Base-by-base conservation (phyloP, 345 rosid genomes). In the Eucalyptus rudis region DNA sequence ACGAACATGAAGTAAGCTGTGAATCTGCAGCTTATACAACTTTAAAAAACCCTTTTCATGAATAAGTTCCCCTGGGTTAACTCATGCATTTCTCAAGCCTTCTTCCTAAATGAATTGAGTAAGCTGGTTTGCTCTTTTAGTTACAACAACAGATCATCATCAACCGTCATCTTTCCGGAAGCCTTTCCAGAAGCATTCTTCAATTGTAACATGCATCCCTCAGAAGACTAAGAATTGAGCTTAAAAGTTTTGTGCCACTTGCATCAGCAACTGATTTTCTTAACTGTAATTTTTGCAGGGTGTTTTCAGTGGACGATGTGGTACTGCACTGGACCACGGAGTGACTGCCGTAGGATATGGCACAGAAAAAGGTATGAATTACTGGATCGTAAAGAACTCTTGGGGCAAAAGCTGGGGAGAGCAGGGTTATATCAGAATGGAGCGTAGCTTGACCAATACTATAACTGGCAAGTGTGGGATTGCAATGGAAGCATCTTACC, bases 401-500 rank as follows among this genome's bases (percentile, higher is more conserved):
- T 97, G 99, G 98, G 99, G 99, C 33, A 8, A 44, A 1, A 91
- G 91, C 90, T 98, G 98, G 98, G 99, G 99, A 89, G 99, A 98
- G 92, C 40, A 58, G 1, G 99, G 99, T 7, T 97, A 96, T 89
- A 64, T 97, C 20, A 96, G 89, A 88, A 93, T 98, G 98, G 96
- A 91, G 51, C 93, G 98, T 49, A 95, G 94, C 52, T 62, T 94
- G 40, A 91, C 33, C 5, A 88, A 81, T 49, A 20, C 89, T 7
- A 33, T 89, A 19, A 81, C 96, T 1, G 99, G 99, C 4, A 95
- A 94, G 90, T 98, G 99, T 89, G 99, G 99, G 66, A 98, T 98
- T 87, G 97, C 97, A 12, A 86, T 98, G 86, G 96, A 95, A 81
- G 92, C 98, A 54, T 98, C 99, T 31, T 98, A 97, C 90, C 99